Percentiles rank a stretch among this genome's conserved stretches.
Conservation (phyloP, 768 basidiomycete species). For the Baorangia bicolor region DNA sequence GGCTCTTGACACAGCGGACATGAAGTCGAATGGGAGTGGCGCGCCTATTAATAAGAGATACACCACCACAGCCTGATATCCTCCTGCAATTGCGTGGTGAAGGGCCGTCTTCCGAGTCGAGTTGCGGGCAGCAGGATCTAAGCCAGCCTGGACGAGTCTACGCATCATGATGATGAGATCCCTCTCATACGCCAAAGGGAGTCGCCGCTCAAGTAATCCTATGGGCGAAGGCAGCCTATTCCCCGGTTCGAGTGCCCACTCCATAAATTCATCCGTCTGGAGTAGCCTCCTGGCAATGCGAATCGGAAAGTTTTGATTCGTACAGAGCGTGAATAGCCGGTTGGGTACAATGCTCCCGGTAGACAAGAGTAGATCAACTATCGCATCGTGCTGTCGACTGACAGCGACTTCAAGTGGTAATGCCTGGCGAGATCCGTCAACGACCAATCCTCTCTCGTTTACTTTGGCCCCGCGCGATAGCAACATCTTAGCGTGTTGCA, state of each 20-base stretch:
- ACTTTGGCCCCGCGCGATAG: background rate
- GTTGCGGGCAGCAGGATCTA: background rate
- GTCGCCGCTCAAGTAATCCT: background rate
- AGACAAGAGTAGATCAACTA: constrained; percentile 2
- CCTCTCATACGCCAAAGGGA: constrained; percentile 1
- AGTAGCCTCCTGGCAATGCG: constrained; percentile 3
- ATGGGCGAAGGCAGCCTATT: background rate
- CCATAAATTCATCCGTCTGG: constrained; percentile 4
- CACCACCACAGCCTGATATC: background rate
- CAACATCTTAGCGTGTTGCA: background rate
- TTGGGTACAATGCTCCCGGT: constrained; percentile 2
- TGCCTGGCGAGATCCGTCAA: background rate
- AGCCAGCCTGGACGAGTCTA: constrained; percentile 6
- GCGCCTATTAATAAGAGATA: background rate
- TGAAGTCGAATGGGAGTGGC: background rate
- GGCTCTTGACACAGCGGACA: background rate
- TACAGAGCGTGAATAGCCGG: background rate
- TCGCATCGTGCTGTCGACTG: background rate
- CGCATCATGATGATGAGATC: constrained; percentile 7
- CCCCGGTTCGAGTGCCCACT: constrained; percentile 6
- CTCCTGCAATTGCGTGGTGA: background rate
- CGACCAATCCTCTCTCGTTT: constrained; percentile 1
- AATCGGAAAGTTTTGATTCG: background rate
- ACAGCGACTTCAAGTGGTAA: constrained; percentile 11
- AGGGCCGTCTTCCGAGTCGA: background rate